These are phyloP conservation scores for Beauveria sp. DNA, from an alignment of 2,329 filamentous ascomycete genomes.

Conservation along the genomic window DNA sequence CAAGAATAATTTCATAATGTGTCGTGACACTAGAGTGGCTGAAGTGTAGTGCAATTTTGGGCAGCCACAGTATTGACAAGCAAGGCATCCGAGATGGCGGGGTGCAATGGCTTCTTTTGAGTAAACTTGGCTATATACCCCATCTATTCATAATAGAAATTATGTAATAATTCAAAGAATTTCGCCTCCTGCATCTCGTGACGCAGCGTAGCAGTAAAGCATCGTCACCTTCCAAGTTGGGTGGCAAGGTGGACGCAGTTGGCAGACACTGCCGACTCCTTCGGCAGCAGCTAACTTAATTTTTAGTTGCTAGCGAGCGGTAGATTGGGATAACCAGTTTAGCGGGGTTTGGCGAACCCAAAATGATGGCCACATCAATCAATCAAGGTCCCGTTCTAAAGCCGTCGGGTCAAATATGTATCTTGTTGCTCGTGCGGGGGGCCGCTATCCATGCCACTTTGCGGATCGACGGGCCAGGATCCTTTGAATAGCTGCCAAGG, in stretches of 20 bases:
- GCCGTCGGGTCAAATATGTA: background rate
- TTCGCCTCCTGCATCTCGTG: background rate
- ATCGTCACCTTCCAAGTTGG: background rate
- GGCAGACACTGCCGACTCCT: background rate
- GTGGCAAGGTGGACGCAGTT: background rate
- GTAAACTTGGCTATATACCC: background rate
- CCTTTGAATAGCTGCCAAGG: background rate
- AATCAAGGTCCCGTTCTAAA: background rate
- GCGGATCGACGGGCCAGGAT: background rate
- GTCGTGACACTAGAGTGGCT: background rate
- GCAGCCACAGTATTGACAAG: background rate
- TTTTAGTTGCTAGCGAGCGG: background rate
- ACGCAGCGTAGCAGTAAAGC: background rate
- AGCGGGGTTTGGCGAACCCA: background rate
- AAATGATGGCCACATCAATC: background rate
- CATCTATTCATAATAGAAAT: background rate
- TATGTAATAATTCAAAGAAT: background rate
- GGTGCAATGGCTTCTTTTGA: background rate
- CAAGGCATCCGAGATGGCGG: background rate
- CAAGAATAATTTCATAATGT: conserved; percentile 1
- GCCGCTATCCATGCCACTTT: background rate
- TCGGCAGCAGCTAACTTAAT: background rate
- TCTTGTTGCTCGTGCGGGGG: background rate
- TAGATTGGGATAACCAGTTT: background rate
- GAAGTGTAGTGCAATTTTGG: background rate